phyloP scores from a whole-genome alignment of 148 eudicot genomes.

The Vaccinium macrocarpon region DNA sequence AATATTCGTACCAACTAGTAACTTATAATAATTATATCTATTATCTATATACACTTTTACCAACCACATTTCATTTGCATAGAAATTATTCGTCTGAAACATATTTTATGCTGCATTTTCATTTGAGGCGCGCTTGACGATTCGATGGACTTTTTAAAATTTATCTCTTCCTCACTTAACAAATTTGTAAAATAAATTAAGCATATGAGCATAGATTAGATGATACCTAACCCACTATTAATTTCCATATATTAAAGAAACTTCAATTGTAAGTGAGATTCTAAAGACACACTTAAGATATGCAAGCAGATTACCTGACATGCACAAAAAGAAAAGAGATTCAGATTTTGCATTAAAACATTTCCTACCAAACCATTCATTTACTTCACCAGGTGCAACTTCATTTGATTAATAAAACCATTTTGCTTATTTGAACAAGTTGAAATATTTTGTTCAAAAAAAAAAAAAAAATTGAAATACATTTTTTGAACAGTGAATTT shows the following conservation, averaged over 20 bases:
- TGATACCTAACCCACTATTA: neutral
- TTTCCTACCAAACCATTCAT: neutral
- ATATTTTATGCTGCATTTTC: neutral
- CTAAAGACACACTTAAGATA: neutral
- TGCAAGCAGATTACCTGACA: neutral
- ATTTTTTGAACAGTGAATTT: no score
- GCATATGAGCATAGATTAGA: neutral
- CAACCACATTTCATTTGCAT: neutral
- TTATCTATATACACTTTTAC: neutral
- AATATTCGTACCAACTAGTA: constrained; percentile 2
- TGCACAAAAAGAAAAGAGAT: neutral
- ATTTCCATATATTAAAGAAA: neutral
- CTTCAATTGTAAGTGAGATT: constrained; percentile 9
- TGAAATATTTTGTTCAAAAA: no score
- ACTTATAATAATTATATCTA: neutral
- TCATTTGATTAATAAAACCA: no score
- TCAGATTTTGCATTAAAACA: no score
- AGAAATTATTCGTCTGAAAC: neutral
- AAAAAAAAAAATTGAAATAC: no score
- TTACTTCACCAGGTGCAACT: no score
- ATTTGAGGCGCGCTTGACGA: constrained; percentile 5
- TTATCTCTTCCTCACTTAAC: neutral
- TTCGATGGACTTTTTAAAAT: neutral
- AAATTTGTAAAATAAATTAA: neutral
- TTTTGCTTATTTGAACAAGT: no score